Evolutionary conservation across 2,329 filamentous ascomycete genomes (phyloP).

Genomic region (Ilyonectria mors-panacis): DNA sequence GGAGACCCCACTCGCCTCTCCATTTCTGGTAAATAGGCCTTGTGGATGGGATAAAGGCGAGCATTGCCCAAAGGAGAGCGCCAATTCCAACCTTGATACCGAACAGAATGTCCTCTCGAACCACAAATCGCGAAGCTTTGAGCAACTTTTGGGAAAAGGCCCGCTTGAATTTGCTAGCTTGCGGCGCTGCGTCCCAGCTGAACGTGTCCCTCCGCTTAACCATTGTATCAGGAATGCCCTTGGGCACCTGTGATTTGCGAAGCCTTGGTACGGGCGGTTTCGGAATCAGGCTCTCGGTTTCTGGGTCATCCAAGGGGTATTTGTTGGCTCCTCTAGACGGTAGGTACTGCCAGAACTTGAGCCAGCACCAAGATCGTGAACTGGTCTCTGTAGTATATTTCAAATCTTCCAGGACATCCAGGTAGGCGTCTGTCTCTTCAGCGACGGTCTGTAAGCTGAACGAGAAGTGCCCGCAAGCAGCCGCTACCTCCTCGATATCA

Average conservation of each 20-base stretch:
- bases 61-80: conserved; percentile 88
- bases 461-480: conserved; percentile 97
- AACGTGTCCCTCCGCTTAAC: conserved; percentile 67
- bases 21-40: conserved; percentile 87
- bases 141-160: conserved; percentile 63
- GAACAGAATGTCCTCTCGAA: conserved; percentile 76
- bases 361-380: conserved; percentile 83
- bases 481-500: conserved; percentile 96
- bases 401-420: conserved; percentile 88
- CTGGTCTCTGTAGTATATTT: conserved; percentile 78
- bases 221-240: conserved; percentile 70
- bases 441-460: conserved; percentile 93
- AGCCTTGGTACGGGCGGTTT: conserved; percentile 61
- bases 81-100: conserved; percentile 95
- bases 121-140: conserved; percentile 62
- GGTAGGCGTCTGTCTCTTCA: conserved; percentile 86
- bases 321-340: conserved; percentile 26
- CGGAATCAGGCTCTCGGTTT: conserved; percentile 59
- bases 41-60: conserved; percentile 86
- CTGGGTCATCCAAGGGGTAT: conserved; percentile 54
- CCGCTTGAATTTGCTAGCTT: conserved; percentile 61
- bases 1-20: conserved; percentile 95
- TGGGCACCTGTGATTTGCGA: conserved; percentile 68
- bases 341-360: conserved; percentile 78
- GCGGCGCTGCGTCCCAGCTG: conserved; percentile 69